These are phyloP conservation scores for Trypanosoma lewisi DNA, from an alignment of 208 protist species.

Conservation along the genomic window DNA sequence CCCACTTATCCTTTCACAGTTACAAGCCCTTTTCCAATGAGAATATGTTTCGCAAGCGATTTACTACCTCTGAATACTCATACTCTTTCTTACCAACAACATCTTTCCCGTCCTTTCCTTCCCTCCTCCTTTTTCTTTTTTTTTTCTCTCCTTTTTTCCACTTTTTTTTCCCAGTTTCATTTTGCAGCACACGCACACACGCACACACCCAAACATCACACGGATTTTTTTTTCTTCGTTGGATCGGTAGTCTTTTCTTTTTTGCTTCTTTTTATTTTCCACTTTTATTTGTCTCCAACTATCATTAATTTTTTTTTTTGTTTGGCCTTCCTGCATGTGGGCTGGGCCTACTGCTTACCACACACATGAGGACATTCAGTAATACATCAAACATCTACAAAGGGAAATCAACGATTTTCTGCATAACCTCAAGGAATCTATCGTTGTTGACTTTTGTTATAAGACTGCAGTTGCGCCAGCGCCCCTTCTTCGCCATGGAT, in stretches of 20 bases:
- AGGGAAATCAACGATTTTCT: conserved; percentile 40
- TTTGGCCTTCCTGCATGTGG: conserved; percentile 1
- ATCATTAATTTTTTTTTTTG: conserved; percentile 3
- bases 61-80: too few relatives aligned
- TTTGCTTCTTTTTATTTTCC: conserved; percentile 1
- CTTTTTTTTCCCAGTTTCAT: background rate
- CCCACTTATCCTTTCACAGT: background rate
- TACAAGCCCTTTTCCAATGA: too few relatives aligned
- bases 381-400: background rate
- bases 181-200: too few relatives aligned
- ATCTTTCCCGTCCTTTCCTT: background rate
- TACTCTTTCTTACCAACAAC: background rate
- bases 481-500: conserved; percentile 80
- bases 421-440: conserved; percentile 48
- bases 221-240: background rate
- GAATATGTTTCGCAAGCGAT: too few relatives aligned
- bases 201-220: too few relatives aligned
- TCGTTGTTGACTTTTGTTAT: conserved; percentile 40
- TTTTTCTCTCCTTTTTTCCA: background rate
- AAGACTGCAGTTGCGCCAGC: conserved; percentile 73
- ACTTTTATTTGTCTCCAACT: conserved; percentile 1
- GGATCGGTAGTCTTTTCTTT: background rate
- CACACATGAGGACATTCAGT: background rate
- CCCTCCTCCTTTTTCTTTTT: conserved; percentile 5
- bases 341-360: too few relatives aligned